These are phyloP conservation scores for Podosphaera leucotricha DNA, from an alignment of 2,329 filamentous ascomycete genomes.

Conservation along the genomic window DNA sequence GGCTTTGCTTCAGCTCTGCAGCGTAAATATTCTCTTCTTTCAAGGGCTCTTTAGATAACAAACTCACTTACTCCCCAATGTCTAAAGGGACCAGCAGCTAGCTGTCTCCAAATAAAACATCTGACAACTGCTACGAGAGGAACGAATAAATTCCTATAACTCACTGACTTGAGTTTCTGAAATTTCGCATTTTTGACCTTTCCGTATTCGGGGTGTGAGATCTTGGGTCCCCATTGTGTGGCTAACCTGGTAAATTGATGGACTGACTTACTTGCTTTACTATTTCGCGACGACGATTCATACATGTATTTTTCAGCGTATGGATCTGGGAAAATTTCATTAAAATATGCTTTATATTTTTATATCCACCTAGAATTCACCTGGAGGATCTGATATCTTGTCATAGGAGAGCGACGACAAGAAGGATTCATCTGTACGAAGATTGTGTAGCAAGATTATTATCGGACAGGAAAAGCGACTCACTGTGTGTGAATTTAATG, in stretches of 20 bases:
- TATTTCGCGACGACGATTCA: neutral
- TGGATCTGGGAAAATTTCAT: neutral
- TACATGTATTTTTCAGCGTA: neutral
- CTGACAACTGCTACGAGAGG: neutral
- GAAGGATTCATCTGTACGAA: neutral
- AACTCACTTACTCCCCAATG: too few species aligned
- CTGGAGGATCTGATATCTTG: neutral
- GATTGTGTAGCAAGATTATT: neutral
- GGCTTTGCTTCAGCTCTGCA: too few species aligned
- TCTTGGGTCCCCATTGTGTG: neutral
- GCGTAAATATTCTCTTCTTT: too few species aligned
- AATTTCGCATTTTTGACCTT: neutral
- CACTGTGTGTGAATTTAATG: neutral
- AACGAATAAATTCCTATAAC: neutral
- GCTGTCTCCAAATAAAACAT: neutral
- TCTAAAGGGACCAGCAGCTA: too few species aligned
- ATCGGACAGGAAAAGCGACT: neutral
- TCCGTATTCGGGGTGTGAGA: neutral
- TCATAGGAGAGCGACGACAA: neutral
- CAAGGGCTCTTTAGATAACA: too few species aligned
- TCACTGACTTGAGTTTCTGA: neutral
- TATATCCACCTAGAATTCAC: neutral
- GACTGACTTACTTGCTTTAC: neutral
- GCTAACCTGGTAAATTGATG: neutral
- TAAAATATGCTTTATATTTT: neutral